Conservation (phyloP, 345 rosid genomes). For the Brassica napus region Da-Ae NC_063448.1:27324501-27325000, state of each 20-base stretch:
- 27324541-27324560: constrained; percentile 98
- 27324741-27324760: constrained; percentile 92
- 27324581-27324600: not conserved
- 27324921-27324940: not conserved
- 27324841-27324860: not conserved
- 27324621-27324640: not conserved
- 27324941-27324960: not conserved
- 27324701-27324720: constrained; percentile 84
- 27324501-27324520: constrained; percentile 81
- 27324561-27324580: constrained; percentile 62
- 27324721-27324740: constrained; percentile 89
- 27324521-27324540: constrained; percentile 97
- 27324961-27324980: not conserved
- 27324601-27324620: not conserved
- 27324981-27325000: constrained; percentile 18
- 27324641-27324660: not conserved
- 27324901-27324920: not conserved
- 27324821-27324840: constrained; percentile 64
- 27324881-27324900: not conserved
- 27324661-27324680: constrained; percentile 80
- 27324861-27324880: not conserved
- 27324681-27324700: constrained; percentile 86
- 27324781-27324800: constrained; percentile 84
- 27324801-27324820: constrained; percentile 94
- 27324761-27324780: constrained; percentile 88